Base-by-base conservation (phyloP, 495 filamentous ascomycete genomes). In the Penicillium bovifimosum region DNA sequence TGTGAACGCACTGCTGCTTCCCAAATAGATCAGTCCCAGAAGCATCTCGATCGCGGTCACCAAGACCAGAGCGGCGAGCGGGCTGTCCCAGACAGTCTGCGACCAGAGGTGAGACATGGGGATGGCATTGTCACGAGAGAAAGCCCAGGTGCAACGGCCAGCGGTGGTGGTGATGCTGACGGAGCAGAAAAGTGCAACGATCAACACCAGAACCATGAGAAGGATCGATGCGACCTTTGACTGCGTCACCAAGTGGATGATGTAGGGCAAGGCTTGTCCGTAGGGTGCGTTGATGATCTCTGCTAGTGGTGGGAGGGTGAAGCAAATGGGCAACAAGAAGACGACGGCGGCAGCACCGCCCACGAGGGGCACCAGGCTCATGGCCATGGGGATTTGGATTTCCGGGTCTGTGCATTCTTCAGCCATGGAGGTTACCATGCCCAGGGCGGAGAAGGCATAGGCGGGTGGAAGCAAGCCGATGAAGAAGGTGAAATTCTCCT, bases 101-200 rank as follows among this genome's bases (percentile, higher is more conserved):
- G 71, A 73, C 78, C 80, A 86, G 26, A 82, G 56, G 24, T 71
- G 56, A 8, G 77, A 82, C 3, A 81, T 74, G 0, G 80, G 83
- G 44, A 86, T 85, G 20, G 83, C 83, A 10, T 55, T 47, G 17
- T 72, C 66, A 31, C 67, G 80, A 39, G 79, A 78, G 52, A 88
- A 89, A 3, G 85, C 84, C 56, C 82, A 88, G 26, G 80, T 82
- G 76, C 86, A 84, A 4, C 86, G 77, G 14, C 73, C 81, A 28
- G 76, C 77, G 4, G 85, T 85, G 6, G 84, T 85, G 73, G 85
- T 80, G 49, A 86, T 78, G n/a, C 76, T 79, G 3, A 76, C 81
- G 8, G 74, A 76, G 8, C 82, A 83, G 63, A 87, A 85, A 1
- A 88, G 57, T 38, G 86, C 75, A 56, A 88, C 81, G 27, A 82